Evolutionary conservation across 2,329 filamentous ascomycete genomes (phyloP).

Genomic region (Ophiostoma ips): DNA sequence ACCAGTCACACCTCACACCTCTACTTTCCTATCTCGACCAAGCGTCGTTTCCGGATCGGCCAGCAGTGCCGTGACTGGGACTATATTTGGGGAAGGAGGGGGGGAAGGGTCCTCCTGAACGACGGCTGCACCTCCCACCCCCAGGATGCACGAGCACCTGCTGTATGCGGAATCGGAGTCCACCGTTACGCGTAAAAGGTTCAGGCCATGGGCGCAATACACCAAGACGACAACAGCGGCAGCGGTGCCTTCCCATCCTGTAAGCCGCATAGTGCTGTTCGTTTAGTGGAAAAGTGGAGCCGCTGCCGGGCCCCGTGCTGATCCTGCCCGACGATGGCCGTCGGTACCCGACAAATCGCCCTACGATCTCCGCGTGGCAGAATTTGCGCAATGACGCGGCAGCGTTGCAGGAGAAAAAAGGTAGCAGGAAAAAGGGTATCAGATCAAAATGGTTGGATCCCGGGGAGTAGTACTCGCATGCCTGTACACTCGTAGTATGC

Average conservation of each 20-base stretch:
- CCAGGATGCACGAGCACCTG: neutral
- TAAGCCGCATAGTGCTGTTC: neutral
- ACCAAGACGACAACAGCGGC: no score
- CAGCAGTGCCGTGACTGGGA: neutral
- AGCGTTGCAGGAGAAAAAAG: neutral
- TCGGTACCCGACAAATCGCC: neutral
- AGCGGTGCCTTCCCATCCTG: no score
- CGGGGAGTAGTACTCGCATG: neutral
- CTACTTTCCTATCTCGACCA: neutral
- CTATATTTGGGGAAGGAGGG: no score
- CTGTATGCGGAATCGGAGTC: neutral
- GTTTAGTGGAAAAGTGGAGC: neutral
- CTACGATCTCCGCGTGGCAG: neutral
- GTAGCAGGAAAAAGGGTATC: neutral
- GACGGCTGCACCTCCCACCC: no score
- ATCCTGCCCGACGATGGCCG: slow-evolving; percentile 2
- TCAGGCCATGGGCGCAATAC: no score
- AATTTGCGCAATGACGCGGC: neutral
- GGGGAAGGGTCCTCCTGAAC: no score
- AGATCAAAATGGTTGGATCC: neutral
- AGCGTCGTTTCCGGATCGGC: neutral
- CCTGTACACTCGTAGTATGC: no score
- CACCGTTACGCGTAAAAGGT: neutral
- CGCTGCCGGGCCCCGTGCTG: neutral
- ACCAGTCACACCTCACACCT: neutral